Evolutionary conservation across 768 basidiomycete species (phyloP), one percentile per base, ranked within the genome.

Genomic region (Cantharellus anzutake): DNA sequence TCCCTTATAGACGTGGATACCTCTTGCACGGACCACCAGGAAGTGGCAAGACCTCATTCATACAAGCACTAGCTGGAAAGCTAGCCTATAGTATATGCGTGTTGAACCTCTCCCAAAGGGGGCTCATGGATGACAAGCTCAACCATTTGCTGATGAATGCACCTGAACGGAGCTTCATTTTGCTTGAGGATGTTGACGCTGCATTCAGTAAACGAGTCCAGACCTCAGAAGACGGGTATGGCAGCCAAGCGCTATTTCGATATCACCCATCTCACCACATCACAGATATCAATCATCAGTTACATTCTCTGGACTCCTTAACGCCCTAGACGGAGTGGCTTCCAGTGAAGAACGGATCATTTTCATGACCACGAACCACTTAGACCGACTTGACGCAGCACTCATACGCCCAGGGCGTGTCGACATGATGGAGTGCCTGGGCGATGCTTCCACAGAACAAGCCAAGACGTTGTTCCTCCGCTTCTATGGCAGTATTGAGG

Each of bases 331-430:
- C 67, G 96, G 96, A 16, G 94, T 99, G 38, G 94, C 91, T 3
- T 96, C 94, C 5, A 90, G 92, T 48, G 93, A 97, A 72, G 92
- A 96, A 66, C 83, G 96, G n/a, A 84, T 99, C 68, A 80, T 99
- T 41, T 99, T 99, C 72, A 87, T 99, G 83, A 99, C 96, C 0
- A 98, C 96, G n/a, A 99, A 99, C 70, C 96, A 98, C 66, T 69
- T 87, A 59, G 81, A 86, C 61, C 78, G 76, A 63, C 79, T 99
- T 41, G 96, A 99, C 71, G 84, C 90, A 3, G 96, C 94, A 0
- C 79, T 99, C 52, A 89, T 98, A 67, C 82, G 96, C 57, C 94
- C 96, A 0, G 96, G 96, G 16, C 80, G 96, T 5, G 93, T 99
- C 50, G 96, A 99, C 69, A 70, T 97, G 52, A 76, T 80, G 37